phyloP scores from a whole-genome alignment of 139 green algal genomes.

The Nannochloris sp. region DNA sequence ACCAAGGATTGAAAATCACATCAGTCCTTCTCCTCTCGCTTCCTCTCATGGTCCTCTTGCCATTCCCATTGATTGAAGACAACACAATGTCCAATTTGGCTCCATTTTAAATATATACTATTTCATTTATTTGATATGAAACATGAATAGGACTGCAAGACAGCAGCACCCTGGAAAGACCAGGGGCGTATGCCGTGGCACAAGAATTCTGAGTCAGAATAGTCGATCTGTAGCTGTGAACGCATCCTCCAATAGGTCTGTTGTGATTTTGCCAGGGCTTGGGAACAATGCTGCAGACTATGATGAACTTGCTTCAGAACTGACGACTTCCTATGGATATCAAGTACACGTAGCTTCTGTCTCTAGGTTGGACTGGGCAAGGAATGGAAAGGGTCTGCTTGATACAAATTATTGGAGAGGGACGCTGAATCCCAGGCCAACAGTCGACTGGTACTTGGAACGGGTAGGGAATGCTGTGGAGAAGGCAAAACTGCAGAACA shows the following conservation, averaged over 20 bases:
- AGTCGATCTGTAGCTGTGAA: not conserved
- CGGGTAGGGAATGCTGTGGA: slow-evolving; percentile 50
- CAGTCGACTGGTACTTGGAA: slow-evolving; percentile 87
- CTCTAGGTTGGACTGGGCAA: slow-evolving; percentile 60
- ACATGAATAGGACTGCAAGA: not conserved
- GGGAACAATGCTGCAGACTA: slow-evolving; percentile 84
- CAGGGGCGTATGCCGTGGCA: not conserved
- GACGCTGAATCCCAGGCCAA: slow-evolving; percentile 75
- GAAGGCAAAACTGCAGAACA: slow-evolving; percentile 31
- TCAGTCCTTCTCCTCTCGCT: slow-evolving; percentile 36
- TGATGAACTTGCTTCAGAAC: slow-evolving; percentile 28
- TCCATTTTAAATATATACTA: not conserved
- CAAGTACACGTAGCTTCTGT: slow-evolving; percentile 43
- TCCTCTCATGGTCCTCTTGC: slow-evolving; percentile 60
- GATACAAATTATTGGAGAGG: slow-evolving; percentile 58
- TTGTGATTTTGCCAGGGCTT: slow-evolving; percentile 75
- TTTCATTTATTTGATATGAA: not conserved
- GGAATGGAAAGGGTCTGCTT: slow-evolving; percentile 3
- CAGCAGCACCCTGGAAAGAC: too few species aligned
- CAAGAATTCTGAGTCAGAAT: not conserved
- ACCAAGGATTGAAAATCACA: slow-evolving; percentile 1
- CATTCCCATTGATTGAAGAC: slow-evolving; percentile 32
- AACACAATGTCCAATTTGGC: not conserved
- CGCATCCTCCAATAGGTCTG: slow-evolving; percentile 5
- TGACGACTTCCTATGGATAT: slow-evolving; percentile 31